Evolutionary conservation across 768 basidiomycete genomes (phyloP).

Genomic region (Russula earlei): DNA sequence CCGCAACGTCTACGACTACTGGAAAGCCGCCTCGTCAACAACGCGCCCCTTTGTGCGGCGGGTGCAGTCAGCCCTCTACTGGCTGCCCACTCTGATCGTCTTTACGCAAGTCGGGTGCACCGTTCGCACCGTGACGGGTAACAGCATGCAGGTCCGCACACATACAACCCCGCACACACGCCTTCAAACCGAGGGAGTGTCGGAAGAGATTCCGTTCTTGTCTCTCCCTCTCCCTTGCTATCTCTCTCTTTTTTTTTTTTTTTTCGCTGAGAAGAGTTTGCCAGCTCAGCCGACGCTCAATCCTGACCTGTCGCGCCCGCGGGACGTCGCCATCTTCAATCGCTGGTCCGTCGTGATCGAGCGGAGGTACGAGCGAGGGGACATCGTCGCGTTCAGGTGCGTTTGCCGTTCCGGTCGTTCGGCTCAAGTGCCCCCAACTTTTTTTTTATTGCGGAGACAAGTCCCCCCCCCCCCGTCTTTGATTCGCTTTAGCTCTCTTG

Average conservation of each 20-base stretch:
- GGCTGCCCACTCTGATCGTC: slow-evolving; percentile 10
- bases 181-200: background rate
- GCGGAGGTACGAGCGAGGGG: slow-evolving; percentile 15
- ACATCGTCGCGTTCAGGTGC: slow-evolving; percentile 17
- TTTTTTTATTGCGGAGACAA: too few relatives aligned
- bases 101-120: slow-evolving; percentile 15
- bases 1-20: background rate
- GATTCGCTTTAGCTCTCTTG: background rate
- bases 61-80: slow-evolving; percentile 4
- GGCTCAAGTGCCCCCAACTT: too few relatives aligned
- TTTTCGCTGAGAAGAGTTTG: background rate
- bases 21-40: background rate
- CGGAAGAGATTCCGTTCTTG: background rate
- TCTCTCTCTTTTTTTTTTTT: too few relatives aligned
- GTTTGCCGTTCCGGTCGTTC: background rate
- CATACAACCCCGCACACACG: background rate
- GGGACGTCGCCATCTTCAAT: slow-evolving; percentile 17
- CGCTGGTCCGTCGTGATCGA: slow-evolving; percentile 10
- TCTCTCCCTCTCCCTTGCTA: background rate
- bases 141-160: slow-evolving; percentile 20
- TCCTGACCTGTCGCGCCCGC: slow-evolving; percentile 12
- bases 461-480: background rate
- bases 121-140: slow-evolving; percentile 12
- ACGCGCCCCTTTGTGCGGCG: background rate
- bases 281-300: slow-evolving; percentile 20